Evolutionary conservation across 1,284 basidiomycete species (phyloP), one percentile per base, ranked within the genome.

Genomic region (Cutaneotrichosporon sp.): DNA sequence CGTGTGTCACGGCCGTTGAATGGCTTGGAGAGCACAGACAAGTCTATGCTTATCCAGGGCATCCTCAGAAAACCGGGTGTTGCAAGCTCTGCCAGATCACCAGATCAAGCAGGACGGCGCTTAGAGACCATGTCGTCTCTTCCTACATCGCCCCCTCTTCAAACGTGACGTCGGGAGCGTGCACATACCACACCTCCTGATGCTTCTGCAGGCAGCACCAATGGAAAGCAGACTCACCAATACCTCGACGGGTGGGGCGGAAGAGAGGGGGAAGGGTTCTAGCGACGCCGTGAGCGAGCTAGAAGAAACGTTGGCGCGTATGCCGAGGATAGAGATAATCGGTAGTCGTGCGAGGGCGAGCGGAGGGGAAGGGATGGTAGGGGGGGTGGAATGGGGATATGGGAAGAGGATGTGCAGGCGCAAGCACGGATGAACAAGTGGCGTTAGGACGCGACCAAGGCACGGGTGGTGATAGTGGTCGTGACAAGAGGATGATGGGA

Each of bases 391-490:
- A 16, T 13, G 40, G 40, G 16, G 14, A 18, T 6, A 42, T 14
- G 40, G 22, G 22, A 10, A 34, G 18, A 32, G 16, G 51, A 53
- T 14, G 30, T 13, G 26, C 14, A 52, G 40, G 26, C 22, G n/a
- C 5, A 16, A 26, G 32, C 13, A 53, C 16, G 16, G 38, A 40
- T 40, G 36, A 30, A 21, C 18, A 52, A 52, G 10, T 53, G 51
- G 14, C 51, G 51, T 53, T 14, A 14, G 40, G 38, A 57, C 56
- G 56, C 56, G 56, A 57, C 38, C 56, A 18, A 57, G 56, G 56
- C 56, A 57, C 56, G 13, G 56, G 51, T 8, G 21, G 26, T 26
- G 40, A 26, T 46, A 22, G 40, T 46, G 38, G 40, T 11, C 38
- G 40, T 18, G 26, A 53, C 51, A 16, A 34, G 52, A 5, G 34